Conservation (phyloP, 805 yeast genomes). For the Lachancea fermentati region DNA sequence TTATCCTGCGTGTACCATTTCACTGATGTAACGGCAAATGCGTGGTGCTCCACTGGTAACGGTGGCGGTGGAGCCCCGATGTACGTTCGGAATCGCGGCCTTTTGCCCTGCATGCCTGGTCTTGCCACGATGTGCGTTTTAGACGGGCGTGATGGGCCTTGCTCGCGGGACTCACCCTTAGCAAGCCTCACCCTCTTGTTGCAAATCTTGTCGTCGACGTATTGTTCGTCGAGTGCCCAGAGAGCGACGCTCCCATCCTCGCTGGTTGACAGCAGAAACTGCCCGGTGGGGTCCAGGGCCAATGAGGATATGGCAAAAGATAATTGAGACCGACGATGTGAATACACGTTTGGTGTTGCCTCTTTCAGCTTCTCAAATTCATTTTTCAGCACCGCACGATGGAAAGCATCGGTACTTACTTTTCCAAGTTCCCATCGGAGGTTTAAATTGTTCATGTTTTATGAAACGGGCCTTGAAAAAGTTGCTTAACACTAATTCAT, state of each 20-base stretch:
- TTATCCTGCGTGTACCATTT: slow-evolving; percentile 89
- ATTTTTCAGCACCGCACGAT: slow-evolving; percentile 8
- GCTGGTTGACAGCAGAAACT: slow-evolving; percentile 21
- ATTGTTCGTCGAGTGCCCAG: slow-evolving; percentile 23
- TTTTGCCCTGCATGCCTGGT: neutral
- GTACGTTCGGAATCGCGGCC: slow-evolving; percentile 1
- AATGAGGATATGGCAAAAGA: slow-evolving; percentile 14
- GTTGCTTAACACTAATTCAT: too few species aligned
- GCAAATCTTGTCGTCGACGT: slow-evolving; percentile 19
- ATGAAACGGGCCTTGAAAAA: neutral
- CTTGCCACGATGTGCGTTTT: slow-evolving; percentile 3
- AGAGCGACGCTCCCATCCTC: slow-evolving; percentile 34
- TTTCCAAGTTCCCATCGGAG: slow-evolving; percentile 14
- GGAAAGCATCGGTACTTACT: slow-evolving; percentile 10
- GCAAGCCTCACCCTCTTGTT: slow-evolving; percentile 24
- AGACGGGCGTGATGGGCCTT: neutral
- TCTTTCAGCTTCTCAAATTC: slow-evolving; percentile 23
- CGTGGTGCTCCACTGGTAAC: slow-evolving; percentile 37
- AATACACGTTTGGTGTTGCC: slow-evolving; percentile 6
- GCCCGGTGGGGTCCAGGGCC: slow-evolving; percentile 19
- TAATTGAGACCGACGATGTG: slow-evolving; percentile 4
- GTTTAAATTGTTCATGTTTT: slow-evolving; percentile 3
- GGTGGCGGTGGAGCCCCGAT: neutral
- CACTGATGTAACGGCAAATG: slow-evolving; percentile 65
- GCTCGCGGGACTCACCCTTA: slow-evolving; percentile 4